Evolutionary conservation across 495 filamentous ascomycete species (phyloP), one percentile per base, ranked within the genome.

Genomic region (Hypoxylon lienhwacheense): DNA sequence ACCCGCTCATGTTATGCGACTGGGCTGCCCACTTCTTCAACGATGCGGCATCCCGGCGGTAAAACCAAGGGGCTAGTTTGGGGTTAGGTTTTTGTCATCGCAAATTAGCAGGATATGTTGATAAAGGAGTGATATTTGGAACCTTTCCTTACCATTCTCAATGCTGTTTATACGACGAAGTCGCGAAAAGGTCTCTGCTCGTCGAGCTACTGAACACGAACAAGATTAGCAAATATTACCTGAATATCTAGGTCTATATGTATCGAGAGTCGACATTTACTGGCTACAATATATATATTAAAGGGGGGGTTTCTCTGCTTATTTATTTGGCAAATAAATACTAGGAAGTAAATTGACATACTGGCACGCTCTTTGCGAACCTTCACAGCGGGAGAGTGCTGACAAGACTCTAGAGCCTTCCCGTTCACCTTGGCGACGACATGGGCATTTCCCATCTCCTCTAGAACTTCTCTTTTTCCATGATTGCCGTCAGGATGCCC

Each of bases 21-120:
- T 56, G 34, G 8, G 61, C 56, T 11, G 68, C 67, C 39, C 72
- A 78, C 32, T 64, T 66, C 32, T 76, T 28, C 10, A 73, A 59
- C 3, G 64, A 53, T 16, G 68, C 72, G 4, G 72, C 53, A 41
- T 77, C 74, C 12, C 79, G 75, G 12, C 67, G 61, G 51, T 63
- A 65, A 16, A 67, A 59, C 60, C 64, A 64, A 2, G 62, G 45
- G 10, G 58, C 68, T 71, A 29, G 19, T 42, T n/a, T n/a, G n/a
- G n/a, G 5, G 20, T n/a, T 37, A 8, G 1, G 11, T 15, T 2
- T 59, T 45, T 45, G 32, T 17, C 33, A n/a, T 0, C 12, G 28
- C 7, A 4, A 19, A 6, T 2, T n/a, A n/a, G n/a, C n/a, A n/a
- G n/a, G 20, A 28, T 4, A 17, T 15, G 24, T 31, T 14, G 12